Conservation (phyloP, 2,329 filamentous ascomycete species). For the Aspergillus luchuensis region DNA sequence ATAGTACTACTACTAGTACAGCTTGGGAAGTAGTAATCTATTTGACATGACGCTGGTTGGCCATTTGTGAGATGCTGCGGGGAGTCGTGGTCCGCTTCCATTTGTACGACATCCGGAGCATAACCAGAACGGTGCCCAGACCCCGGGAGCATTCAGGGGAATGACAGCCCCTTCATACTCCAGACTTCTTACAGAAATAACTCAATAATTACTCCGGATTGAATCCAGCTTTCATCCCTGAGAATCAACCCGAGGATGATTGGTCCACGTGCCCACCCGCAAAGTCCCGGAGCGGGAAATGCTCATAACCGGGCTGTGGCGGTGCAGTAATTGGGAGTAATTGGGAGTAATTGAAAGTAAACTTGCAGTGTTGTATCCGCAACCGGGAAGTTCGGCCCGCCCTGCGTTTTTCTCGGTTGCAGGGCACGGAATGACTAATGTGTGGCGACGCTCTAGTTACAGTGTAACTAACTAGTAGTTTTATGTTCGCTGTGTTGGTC, state of each 20-base stretch:
- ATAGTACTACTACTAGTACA: no score
- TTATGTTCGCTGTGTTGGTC: no score
- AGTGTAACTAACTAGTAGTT: no score
- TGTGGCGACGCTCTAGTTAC: background rate
- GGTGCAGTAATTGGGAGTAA: constrained; percentile 13
- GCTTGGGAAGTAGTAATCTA: background rate
- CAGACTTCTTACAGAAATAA: background rate
- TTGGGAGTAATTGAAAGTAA: background rate
- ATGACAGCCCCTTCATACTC: background rate
- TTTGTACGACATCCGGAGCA: background rate
- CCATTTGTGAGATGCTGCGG: background rate
- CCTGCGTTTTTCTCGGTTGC: constrained; percentile 1
- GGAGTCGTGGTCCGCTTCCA: constrained; percentile 5
- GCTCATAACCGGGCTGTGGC: constrained; percentile 26
- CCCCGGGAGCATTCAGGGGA: background rate
- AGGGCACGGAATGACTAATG: background rate
- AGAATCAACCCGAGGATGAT: background rate
- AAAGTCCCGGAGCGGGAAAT: constrained; percentile 26
- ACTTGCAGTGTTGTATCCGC: background rate
- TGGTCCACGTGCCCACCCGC: constrained; percentile 16
- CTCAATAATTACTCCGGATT: background rate
- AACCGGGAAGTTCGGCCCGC: constrained; percentile 13
- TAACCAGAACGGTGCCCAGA: constrained; percentile 1
- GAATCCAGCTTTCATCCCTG: background rate
- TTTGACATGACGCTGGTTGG: background rate